phyloP scores from a whole-genome alignment of 1,284 basidiomycete genomes.

The Gomphus bonarii region DNA sequence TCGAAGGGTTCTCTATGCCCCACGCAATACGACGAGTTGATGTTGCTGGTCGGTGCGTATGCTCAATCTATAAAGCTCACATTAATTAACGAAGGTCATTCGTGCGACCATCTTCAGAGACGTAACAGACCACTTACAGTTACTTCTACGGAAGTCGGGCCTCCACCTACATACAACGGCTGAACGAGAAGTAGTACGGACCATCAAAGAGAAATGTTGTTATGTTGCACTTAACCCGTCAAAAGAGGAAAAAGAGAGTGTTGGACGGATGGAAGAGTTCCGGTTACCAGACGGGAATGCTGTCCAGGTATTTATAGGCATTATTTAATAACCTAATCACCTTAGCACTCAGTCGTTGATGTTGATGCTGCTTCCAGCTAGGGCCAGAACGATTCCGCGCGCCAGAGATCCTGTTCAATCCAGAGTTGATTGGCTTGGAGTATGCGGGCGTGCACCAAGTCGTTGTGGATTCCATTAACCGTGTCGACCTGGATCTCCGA shows the following conservation, averaged over 20 bases:
- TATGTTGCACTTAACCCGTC: slow-evolving; percentile 86
- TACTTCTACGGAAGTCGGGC: slow-evolving; percentile 89
- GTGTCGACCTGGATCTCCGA: slow-evolving; percentile 83
- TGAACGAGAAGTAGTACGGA: slow-evolving; percentile 93
- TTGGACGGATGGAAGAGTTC: slow-evolving; percentile 80
- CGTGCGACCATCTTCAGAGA: slow-evolving; percentile 45
- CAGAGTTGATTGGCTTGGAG: slow-evolving; percentile 92
- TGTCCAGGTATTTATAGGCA: slow-evolving; percentile 55
- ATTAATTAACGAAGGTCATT: slow-evolving; percentile 11
- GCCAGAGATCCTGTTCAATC: slow-evolving; percentile 97
- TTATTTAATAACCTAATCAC: neutral
- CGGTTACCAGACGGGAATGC: slow-evolving; percentile 92
- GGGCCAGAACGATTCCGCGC: slow-evolving; percentile 94
- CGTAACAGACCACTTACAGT: slow-evolving; percentile 92
- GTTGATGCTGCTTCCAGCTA: slow-evolving; percentile 40
- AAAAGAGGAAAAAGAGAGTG: slow-evolving; percentile 90
- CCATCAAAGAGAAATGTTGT: slow-evolving; percentile 98
- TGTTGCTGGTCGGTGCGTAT: slow-evolving; percentile 78
- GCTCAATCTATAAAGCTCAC: neutral
- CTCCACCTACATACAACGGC: slow-evolving; percentile 95
- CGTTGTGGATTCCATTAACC: slow-evolving; percentile 79
- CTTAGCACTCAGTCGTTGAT: slow-evolving; percentile 1
- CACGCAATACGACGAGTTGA: slow-evolving; percentile 95
- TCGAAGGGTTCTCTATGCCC: slow-evolving; percentile 99
- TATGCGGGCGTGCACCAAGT: slow-evolving; percentile 97